Evolutionary conservation across 331 rosid genomes (phyloP), one percentile per base, ranked within the genome.

Genomic region (Quercus phellos): DNA sequence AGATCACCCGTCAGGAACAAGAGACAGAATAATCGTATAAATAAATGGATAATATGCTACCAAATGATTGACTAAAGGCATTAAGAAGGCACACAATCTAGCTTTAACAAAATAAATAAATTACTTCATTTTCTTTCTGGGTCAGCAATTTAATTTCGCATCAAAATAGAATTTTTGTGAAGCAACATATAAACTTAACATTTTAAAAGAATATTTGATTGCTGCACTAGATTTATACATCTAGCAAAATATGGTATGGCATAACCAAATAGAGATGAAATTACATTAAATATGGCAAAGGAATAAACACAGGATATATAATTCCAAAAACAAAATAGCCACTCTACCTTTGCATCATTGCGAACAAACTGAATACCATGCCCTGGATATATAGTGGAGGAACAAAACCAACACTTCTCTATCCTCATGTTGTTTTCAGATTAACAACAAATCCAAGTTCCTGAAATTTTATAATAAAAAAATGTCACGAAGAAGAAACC

Each of bases 371-470:
- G 96, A 81, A 90, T 91, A 68, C 98, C 97, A 34, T 91, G 98
- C 46, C 98, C 97, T 35, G 98, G 97, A 72, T 91, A 91, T 67
- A 89, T 19, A 0, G 98, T 88, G 0, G 91, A 92, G 22, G 98
- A 94, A 85, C 97, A 94, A 69, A 94, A 94, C 94, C 94, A 94
- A 77, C 97, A 94, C 73, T 94, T 94, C 88, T 92, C 96, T 82
- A 94, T 85, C 86, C 96, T 92, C 96, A 94, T 92, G 43, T 70
- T 71, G 50, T 56, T 77, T 60, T 51, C 66, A 42, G 51, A 5
- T 61, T 59, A 79, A 16, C 3, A 72, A 16, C 69, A 79, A 70
- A 68, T 74, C 64, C 51, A 51, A 63, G 51, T 55, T 80, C 46
- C 83, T 78, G 55, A 22, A 26, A 72, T 38, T 35, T 8, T 10